These are phyloP conservation scores for Yarrowia divulgata DNA, from an alignment of 805 yeast genomes.

Conservation along the genomic window DNA sequence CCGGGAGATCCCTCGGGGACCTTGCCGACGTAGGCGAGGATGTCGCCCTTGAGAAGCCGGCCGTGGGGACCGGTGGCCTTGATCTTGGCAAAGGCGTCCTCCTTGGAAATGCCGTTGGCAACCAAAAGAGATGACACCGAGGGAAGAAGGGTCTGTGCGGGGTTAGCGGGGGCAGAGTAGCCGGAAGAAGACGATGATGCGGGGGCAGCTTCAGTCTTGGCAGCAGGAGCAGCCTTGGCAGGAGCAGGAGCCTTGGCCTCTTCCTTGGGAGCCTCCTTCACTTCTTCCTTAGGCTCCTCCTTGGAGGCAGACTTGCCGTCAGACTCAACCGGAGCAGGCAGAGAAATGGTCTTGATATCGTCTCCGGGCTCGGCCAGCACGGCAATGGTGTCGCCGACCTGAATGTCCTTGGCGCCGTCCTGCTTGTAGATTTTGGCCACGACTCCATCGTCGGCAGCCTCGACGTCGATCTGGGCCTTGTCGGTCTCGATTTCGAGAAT, in stretches of 20 bases:
- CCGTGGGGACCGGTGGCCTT: slow-evolving; percentile 91
- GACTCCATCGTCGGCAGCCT: slow-evolving; percentile 92
- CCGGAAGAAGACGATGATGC: slow-evolving; percentile 41
- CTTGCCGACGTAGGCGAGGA: slow-evolving; percentile 79
- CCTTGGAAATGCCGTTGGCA: slow-evolving; percentile 65
- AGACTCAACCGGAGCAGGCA: slow-evolving; percentile 55
- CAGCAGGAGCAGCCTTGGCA: slow-evolving; percentile 9
- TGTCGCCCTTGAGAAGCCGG: slow-evolving; percentile 88
- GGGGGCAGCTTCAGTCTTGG: slow-evolving; percentile 5
- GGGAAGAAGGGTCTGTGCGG: slow-evolving; percentile 73
- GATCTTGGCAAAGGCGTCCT: slow-evolving; percentile 74
- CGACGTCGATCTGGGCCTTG: slow-evolving; percentile 97
- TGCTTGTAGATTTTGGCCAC: slow-evolving; percentile 72
- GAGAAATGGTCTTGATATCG: slow-evolving; percentile 68
- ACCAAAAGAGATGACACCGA: slow-evolving; percentile 75
- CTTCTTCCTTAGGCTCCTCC: slow-evolving; percentile 44
- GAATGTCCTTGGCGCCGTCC: slow-evolving; percentile 79
- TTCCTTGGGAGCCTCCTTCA: slow-evolving; percentile 39
- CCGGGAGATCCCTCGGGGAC: slow-evolving; percentile 64
- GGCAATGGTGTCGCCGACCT: slow-evolving; percentile 92
- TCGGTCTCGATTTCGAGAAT: slow-evolving; percentile 98
- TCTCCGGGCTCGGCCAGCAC: slow-evolving; percentile 87
- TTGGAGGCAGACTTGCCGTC: slow-evolving; percentile 38
- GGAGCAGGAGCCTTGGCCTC: slow-evolving; percentile 9
- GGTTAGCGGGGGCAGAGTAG: slow-evolving; percentile 59